Evolutionary conservation across 352 stramenopile species (phyloP), one percentile per base, ranked within the genome.

Genomic region (Globisporangium splendens): DNA sequence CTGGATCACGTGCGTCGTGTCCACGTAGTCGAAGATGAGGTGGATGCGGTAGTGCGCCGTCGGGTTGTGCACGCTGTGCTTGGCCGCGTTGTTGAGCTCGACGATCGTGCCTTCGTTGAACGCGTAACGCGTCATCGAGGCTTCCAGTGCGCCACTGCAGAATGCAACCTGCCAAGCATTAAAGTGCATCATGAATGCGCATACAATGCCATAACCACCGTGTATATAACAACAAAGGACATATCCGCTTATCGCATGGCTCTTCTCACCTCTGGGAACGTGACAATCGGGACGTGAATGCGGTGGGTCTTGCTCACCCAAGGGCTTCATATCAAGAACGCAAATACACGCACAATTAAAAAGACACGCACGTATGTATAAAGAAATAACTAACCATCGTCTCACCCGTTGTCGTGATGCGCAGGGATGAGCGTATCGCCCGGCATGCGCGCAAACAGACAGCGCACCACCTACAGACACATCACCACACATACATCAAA

Each of bases 31-130:
- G 56, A 99, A 89, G 68, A 99, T 99, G 46, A 99, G 76, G 73
- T 98, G 96, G n/a, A 98, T 91, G 28, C 96, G 86, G 64, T 90
- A 66, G n/a, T 83, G 62, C 22, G 69, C 52, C 50, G 71, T 84
- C 24, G 79, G 79, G 72, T 98, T 98, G 52, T 85, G 87, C 8
- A 98, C 81, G 59, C 67, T 78, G 76, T 98, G 94, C 68, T 98
- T 98, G 51, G 89, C 89, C 50, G 96, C 89, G 70, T 99, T 99
- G 76, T 99, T 99, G 55, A 99, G 94, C 83, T 99, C 96, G 68
- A 98, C 89, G 33, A 98, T 87, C 54, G 91, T 76, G 58, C 93
- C 95, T 65, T 96, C 87, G 59, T 81, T 77, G 63, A 97, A 98
- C 54, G 84, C 72, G 79, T 77, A 73, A 80, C 70, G 78, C 97